Conservation (phyloP, 129 eudicot genomes). For the Chrysanthemum lavandulifolium region DNA sequence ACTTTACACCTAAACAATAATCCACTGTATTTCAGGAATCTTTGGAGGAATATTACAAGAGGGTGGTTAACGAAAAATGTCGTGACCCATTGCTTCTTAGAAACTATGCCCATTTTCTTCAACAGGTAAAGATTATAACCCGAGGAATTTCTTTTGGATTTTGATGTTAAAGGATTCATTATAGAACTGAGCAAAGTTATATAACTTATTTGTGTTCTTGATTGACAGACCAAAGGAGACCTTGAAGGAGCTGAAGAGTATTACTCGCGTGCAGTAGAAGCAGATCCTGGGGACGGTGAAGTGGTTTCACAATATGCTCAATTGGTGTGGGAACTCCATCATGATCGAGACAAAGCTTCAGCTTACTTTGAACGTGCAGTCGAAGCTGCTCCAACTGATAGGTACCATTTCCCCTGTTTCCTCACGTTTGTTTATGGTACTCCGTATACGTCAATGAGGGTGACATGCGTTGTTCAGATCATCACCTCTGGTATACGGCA, state of each 20-base stretch:
- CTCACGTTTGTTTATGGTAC: not conserved
- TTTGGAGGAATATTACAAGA: slow-evolving; percentile 28
- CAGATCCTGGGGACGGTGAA: slow-evolving; percentile 51
- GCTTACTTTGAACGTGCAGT: slow-evolving; percentile 57
- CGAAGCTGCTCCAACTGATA: slow-evolving; percentile 46
- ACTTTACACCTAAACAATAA: not conserved
- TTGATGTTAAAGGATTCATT: not conserved
- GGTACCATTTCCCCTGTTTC: slow-evolving; percentile 24
- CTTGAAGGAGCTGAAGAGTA: slow-evolving; percentile 57
- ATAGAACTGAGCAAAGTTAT: not conserved
- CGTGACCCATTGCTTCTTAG: slow-evolving; percentile 46
- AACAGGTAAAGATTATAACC: slow-evolving; percentile 40
- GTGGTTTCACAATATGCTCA: slow-evolving; percentile 50
- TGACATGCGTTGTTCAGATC: not conserved
- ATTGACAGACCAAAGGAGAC: slow-evolving; percentile 64
- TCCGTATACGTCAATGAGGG: not conserved
- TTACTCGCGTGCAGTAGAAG: slow-evolving; percentile 53
- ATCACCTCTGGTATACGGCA: not conserved
- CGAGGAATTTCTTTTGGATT: not conserved
- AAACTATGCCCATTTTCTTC: slow-evolving; percentile 59
- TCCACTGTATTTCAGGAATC: slow-evolving; percentile 14
- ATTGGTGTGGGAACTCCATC: slow-evolving; percentile 66
- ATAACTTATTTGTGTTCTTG: slow-evolving; percentile 4
- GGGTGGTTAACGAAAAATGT: slow-evolving; percentile 27
- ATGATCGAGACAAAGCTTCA: slow-evolving; percentile 49